Percentiles rank a stretch among this genome's conserved stretches.
Evolutionary conservation across 1,284 basidiomycete species (phyloP).

Genomic region (Fistulinella cinereoalba): DNA sequence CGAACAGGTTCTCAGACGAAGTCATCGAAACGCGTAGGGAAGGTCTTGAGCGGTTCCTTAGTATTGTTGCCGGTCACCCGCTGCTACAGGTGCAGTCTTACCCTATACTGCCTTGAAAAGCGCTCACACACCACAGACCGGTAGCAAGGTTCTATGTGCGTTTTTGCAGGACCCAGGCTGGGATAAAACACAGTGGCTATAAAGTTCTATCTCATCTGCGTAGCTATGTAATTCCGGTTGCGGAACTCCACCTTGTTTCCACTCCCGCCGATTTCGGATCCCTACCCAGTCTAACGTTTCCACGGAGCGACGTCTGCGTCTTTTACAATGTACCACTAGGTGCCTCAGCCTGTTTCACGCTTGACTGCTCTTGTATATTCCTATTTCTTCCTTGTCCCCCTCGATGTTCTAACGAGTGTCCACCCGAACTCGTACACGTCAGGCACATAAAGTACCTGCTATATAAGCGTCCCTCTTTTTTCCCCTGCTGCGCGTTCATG

Average conservation of each 20-base stretch:
- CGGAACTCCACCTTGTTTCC: neutral
- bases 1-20: conserved; percentile 96
- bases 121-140: conserved; percentile 60
- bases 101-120: neutral
- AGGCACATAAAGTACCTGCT: conserved; percentile 14
- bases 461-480: conserved; percentile 8
- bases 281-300: conserved; percentile 1
- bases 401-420: neutral
- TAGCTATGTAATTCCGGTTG: neutral
- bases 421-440: conserved; percentile 7
- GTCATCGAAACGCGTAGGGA: conserved; percentile 92
- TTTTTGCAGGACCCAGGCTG: conserved; percentile 91
- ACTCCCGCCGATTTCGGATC: conserved; percentile 1
- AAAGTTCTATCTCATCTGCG: conserved; percentile 21
- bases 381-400: conserved; percentile 10
- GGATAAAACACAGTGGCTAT: conserved; percentile 78
- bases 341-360: conserved; percentile 7
- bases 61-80: conserved; percentile 96
- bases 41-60: conserved; percentile 93
- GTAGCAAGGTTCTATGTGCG: conserved; percentile 94
- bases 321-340: conserved; percentile 25
- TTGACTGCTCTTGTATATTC: conserved; percentile 29
- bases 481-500: conserved; percentile 41
- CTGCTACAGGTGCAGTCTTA: conserved; percentile 75
- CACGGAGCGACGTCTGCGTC: conserved; percentile 6